A percentile compares a stretch with the other conserved stretches of the same genome.
These are phyloP conservation scores for Plasmodium vinckei DNA, from an alignment of 169 alveolate species.

Conservation along the genomic window DNA sequence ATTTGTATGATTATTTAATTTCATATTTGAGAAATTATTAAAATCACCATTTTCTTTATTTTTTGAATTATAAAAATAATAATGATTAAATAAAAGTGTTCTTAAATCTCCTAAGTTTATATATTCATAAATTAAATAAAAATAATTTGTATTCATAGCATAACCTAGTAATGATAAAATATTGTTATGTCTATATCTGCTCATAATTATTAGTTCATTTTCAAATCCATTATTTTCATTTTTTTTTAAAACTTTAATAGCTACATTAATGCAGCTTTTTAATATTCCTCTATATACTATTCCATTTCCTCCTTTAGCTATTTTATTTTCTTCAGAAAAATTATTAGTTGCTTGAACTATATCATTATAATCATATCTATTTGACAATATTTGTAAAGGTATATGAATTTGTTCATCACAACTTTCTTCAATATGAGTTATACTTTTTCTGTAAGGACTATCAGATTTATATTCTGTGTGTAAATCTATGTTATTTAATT, in stretches of 20 bases:
- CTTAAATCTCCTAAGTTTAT: slow-evolving; percentile 59
- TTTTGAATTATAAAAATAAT: slow-evolving; percentile 48
- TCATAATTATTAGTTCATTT: slow-evolving; percentile 70
- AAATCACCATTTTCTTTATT: slow-evolving; percentile 22
- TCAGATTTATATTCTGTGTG: slow-evolving; percentile 6
- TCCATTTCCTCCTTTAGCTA: slow-evolving; percentile 73
- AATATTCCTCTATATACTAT: slow-evolving; percentile 61
- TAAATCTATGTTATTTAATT: slow-evolving; percentile 7
- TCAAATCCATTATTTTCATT: slow-evolving; percentile 75
- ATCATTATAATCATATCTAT: slow-evolving; percentile 42
- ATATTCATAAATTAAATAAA: slow-evolving; percentile 62
- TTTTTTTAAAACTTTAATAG: slow-evolving; percentile 56
- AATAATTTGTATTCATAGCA: slow-evolving; percentile 34
- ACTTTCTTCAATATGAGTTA: slow-evolving; percentile 8
- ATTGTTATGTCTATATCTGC: slow-evolving; percentile 74
- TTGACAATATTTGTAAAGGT: slow-evolving; percentile 60
- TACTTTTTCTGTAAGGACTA: background rate
- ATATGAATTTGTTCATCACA: slow-evolving; percentile 21
- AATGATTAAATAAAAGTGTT: slow-evolving; percentile 60
- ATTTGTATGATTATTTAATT: too few relatives aligned
- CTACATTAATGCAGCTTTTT: slow-evolving; percentile 58
- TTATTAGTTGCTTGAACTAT: slow-evolving; percentile 68
- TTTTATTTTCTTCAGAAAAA: slow-evolving; percentile 61
- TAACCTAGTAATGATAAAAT: slow-evolving; percentile 67
- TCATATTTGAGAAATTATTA: background rate